Base-by-base conservation (phyloP, 805 yeast species). In the Schwanniomyces polymorphus region DNA sequence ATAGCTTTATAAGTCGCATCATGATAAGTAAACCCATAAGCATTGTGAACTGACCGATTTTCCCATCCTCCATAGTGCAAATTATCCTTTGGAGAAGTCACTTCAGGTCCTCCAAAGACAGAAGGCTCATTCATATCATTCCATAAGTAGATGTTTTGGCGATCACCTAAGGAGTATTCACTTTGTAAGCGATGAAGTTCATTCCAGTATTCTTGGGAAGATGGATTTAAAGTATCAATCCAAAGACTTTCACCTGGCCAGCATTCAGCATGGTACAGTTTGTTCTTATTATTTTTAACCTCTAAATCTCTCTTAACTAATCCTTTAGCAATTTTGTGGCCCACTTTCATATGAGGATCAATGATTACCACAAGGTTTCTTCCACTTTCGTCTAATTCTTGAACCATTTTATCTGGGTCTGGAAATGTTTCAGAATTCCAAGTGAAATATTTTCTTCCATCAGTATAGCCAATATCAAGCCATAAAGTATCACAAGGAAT, bases 51-150 rank as follows among this genome's bases (percentile, higher is more conserved):
- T 5, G 96, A 89, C 49, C 99, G 82, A 62, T 92, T 96, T 64
- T 94, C 98, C 82, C 85, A 84, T 14, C 82, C 79, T 3, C 90
- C 96, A 60, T 72, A 78, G 55, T 92, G 97, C 33, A 91, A 56
- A 18, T 79, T 68, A 64, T 91, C 96, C 56, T 86, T 86, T 28
- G 95, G 96, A 17, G 92, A 83, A 0, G 95, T 72, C 0, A 97
- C 90, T 64, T 94, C 99, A 1, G 98, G 96, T 1, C 98, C 99
- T 55, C 85, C 81, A 63, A 94, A 94, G 4, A 94, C 86, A 0
- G 97, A 89, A 1, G 98, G 97, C 68, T 94, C 99, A 67, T 88
- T 89, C 99, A 94, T 94, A 64, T 94, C 99, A 65, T 92, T 94
- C 99, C 99, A 94, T 14, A 94, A 70, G 58, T 85, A 85, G 40